Conservation (phyloP, 1,139 yeast species). For the Magnusiomyces sp. region DNA sequence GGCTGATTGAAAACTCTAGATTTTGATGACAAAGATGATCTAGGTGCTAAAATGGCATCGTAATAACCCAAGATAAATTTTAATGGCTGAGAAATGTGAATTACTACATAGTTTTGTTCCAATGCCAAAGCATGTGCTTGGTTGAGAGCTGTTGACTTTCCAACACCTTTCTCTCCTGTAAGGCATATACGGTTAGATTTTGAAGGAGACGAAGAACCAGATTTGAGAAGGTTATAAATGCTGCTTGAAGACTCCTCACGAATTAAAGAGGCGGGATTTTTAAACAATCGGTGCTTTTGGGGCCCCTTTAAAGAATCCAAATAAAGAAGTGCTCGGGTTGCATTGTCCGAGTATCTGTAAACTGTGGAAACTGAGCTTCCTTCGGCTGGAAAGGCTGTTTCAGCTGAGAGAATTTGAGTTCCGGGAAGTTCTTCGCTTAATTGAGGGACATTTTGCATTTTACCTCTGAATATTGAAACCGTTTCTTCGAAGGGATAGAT, state of each 20-base stretch:
- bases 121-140: slow-evolving; percentile 61
- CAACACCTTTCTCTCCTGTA: slow-evolving; percentile 68
- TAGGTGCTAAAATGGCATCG: slow-evolving; percentile 53
- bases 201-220: slow-evolving; percentile 26
- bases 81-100: slow-evolving; percentile 61
- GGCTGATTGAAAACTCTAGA: slow-evolving; percentile 62
- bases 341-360: slow-evolving; percentile 20
- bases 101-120: slow-evolving; percentile 43
- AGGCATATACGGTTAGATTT: slow-evolving; percentile 46
- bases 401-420: no score
- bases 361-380: slow-evolving; percentile 8
- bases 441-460: no score
- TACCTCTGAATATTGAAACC: no score
- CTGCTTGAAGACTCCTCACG: slow-evolving; percentile 30
- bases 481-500: no score
- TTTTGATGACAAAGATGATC: slow-evolving; percentile 15
- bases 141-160: slow-evolving; percentile 66
- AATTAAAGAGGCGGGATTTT: slow-evolving; percentile 39
- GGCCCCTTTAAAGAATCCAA: slow-evolving; percentile 42
- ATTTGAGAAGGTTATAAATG: slow-evolving; percentile 27
- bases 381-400: no score
- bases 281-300: slow-evolving; percentile 47
- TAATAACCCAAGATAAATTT: slow-evolving; percentile 60
- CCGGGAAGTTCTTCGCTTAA: no score
- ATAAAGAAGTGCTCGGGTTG: slow-evolving; percentile 26